Evolutionary conservation across 345 rosid genomes (phyloP).

Genomic region (Dovyalis caffra): DNA sequence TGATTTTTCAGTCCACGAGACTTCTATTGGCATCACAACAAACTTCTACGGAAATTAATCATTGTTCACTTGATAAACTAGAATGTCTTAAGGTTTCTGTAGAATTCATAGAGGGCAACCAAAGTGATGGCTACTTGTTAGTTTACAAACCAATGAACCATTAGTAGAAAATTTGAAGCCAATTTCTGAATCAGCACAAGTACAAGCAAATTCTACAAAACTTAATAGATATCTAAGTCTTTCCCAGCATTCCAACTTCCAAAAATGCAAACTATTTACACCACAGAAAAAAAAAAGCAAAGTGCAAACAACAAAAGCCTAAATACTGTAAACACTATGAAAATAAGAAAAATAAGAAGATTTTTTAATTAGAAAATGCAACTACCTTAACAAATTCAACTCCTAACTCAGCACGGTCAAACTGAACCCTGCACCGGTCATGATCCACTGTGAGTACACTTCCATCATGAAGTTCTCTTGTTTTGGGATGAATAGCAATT

Average conservation of each 20-base stretch:
- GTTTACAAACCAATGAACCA: background rate
- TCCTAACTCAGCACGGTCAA: constrained; percentile 28
- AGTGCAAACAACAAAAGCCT: background rate
- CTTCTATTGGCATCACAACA: background rate
- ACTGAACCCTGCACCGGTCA: constrained; percentile 34
- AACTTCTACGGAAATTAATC: background rate
- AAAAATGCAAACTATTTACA: background rate
- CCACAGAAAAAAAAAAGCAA: background rate
- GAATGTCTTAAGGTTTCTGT: background rate
- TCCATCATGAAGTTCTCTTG: constrained; percentile 32
- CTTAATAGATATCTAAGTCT: background rate
- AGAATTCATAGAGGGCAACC: background rate
- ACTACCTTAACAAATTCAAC: constrained; percentile 32
- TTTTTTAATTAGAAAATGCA: background rate
- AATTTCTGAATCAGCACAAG: background rate
- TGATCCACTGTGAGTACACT: constrained; percentile 33
- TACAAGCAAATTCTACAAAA: background rate
- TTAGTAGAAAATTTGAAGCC: background rate
- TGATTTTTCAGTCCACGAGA: background rate
- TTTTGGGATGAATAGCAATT: constrained; percentile 30
- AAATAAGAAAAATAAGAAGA: background rate
- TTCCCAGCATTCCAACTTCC: background rate
- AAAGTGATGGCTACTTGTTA: background rate
- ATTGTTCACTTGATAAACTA: background rate
- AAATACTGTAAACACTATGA: background rate